Conservation (phyloP, 2,329 filamentous ascomycete species). For the Teratosphaeria epicoccoides region DNA sequence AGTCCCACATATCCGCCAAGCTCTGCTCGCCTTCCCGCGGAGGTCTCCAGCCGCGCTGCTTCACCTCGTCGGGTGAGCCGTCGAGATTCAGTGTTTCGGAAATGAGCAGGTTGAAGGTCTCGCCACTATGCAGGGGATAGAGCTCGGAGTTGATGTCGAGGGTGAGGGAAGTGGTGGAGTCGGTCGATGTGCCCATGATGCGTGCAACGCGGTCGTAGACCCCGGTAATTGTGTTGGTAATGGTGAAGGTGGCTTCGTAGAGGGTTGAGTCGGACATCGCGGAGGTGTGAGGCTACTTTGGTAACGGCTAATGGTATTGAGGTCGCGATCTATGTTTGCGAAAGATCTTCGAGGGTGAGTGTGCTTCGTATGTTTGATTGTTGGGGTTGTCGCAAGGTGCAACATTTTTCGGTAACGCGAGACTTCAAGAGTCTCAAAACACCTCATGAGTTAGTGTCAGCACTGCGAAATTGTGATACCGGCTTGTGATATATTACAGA, state of each 20-base stretch:
- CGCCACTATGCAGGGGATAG: constrained; percentile 64
- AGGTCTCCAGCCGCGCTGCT: constrained; percentile 59
- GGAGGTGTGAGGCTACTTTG: constrained; percentile 14
- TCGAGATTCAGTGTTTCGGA: constrained; percentile 80
- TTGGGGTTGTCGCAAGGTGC: background rate
- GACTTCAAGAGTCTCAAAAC: background rate
- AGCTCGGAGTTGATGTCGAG: constrained; percentile 94
- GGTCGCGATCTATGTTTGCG: background rate
- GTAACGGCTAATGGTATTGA: background rate
- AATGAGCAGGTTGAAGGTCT: constrained; percentile 69
- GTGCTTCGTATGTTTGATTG: background rate
- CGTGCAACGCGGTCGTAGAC: constrained; percentile 96
- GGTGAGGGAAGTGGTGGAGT: constrained; percentile 63
- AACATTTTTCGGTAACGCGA: background rate
- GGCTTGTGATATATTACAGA: background rate
- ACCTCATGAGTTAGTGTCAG: background rate
- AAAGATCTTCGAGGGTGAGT: background rate
- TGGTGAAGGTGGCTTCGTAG: constrained; percentile 83
- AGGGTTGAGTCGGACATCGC: constrained; percentile 76
- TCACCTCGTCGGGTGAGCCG: constrained; percentile 51
- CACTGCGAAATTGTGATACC: background rate
- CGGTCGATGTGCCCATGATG: constrained; percentile 63
- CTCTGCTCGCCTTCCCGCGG: constrained; percentile 46
- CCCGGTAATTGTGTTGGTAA: constrained; percentile 66
- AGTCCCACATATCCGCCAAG: constrained; percentile 71